A percentile compares a stretch with the other conserved stretches of the same genome.
phyloP scores from a whole-genome alignment of 1,284 basidiomycete species.

The Omphalotus olearius region DNA sequence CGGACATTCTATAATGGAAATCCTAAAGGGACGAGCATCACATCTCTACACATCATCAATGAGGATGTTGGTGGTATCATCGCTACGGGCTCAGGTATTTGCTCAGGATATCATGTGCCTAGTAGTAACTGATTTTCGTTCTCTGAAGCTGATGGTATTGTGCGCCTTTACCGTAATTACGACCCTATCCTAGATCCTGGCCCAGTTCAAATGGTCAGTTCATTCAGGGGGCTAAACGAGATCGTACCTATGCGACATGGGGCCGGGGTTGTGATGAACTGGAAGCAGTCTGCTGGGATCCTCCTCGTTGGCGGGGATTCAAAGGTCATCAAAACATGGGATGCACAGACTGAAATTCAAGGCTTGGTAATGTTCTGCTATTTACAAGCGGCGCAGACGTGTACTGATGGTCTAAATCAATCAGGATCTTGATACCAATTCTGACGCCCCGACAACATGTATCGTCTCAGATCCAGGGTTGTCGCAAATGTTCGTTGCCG shows the following conservation, averaged over 20 bases:
- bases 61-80: slow-evolving; percentile 93
- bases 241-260: slow-evolving; percentile 71
- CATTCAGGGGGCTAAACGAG: slow-evolving; percentile 88
- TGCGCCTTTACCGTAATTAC: slow-evolving; percentile 92
- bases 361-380: slow-evolving; percentile 49
- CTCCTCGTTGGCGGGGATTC: slow-evolving; percentile 91
- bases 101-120: not conserved
- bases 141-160: slow-evolving; percentile 78
- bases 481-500: slow-evolving; percentile 81
- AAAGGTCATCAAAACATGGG: slow-evolving; percentile 89
- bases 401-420: slow-evolving; percentile 11
- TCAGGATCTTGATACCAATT: slow-evolving; percentile 85
- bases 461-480: slow-evolving; percentile 79
- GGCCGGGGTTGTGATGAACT: slow-evolving; percentile 85
- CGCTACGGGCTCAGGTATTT: slow-evolving; percentile 80
- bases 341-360: slow-evolving; percentile 88
- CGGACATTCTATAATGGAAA: slow-evolving; percentile 91
- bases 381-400: not conserved
- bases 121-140: not conserved
- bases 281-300: slow-evolving; percentile 89
- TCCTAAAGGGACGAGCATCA: slow-evolving; percentile 77
- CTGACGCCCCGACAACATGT: slow-evolving; percentile 86
- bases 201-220: slow-evolving; percentile 83
- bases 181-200: slow-evolving; percentile 61
- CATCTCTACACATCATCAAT: slow-evolving; percentile 91